These are phyloP conservation scores for Lepidium aucheri DNA, from an alignment of 345 rosid species.

Conservation along the genomic window DNA sequence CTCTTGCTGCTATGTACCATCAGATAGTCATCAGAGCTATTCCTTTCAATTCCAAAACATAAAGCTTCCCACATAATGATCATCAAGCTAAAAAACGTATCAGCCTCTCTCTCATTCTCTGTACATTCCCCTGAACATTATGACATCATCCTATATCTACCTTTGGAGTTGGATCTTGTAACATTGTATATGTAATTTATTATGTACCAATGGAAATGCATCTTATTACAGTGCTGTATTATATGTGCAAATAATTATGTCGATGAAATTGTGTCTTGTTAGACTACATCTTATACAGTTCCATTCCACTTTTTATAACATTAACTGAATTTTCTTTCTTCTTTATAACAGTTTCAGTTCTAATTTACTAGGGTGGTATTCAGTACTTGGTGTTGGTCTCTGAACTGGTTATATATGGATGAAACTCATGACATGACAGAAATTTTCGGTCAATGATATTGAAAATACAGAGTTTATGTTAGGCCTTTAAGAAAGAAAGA, in stretches of 20 bases:
- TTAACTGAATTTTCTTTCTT: too few species aligned
- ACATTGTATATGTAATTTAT: background rate
- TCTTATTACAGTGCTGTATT: background rate
- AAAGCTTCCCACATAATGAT: constrained; percentile 5
- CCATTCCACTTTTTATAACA: too few species aligned
- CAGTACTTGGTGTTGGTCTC: too few species aligned
- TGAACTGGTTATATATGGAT: too few species aligned
- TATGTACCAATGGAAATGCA: background rate
- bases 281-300: background rate
- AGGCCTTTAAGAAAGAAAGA: too few species aligned
- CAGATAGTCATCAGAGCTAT: constrained; percentile 66
- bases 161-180: background rate
- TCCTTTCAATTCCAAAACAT: constrained; percentile 54
- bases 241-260: constrained; percentile 7
- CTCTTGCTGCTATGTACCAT: constrained; percentile 67
- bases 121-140: background rate
- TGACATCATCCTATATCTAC: background rate
- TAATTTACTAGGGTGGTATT: too few species aligned
- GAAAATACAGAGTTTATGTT: too few species aligned
- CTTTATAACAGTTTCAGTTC: too few species aligned
- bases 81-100: background rate
- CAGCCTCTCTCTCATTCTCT: background rate
- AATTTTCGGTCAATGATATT: too few species aligned
- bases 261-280: background rate
- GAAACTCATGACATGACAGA: too few species aligned